Evolutionary conservation across 2,329 filamentous ascomycete species (phyloP).

Genomic region (Tolypocladium capitatum): DNA sequence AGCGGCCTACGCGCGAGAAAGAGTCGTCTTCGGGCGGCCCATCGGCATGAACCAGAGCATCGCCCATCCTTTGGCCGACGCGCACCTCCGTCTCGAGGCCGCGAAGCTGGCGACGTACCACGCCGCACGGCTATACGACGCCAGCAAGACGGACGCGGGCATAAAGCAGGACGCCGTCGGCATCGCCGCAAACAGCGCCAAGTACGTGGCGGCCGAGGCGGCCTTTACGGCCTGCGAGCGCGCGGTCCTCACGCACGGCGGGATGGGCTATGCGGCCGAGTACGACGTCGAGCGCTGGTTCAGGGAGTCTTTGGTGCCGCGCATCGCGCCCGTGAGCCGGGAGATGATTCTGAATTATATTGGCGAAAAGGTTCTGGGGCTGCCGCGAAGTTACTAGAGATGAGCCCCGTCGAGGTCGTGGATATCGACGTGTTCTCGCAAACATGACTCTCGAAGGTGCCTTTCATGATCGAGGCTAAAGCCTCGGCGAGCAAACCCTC

Average conservation of each 20-base stretch:
- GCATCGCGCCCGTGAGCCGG: slow-evolving; percentile 50
- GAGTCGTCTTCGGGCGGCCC: slow-evolving; percentile 50
- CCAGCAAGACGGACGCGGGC: slow-evolving; percentile 32
- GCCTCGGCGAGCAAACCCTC: too few species aligned
- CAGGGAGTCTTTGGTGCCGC: slow-evolving; percentile 49
- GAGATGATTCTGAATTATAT: slow-evolving; percentile 72
- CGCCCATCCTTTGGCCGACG: slow-evolving; percentile 51
- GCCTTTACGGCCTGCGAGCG: slow-evolving; percentile 50
- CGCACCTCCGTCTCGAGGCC: slow-evolving; percentile 52
- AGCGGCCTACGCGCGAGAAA: slow-evolving; percentile 50
- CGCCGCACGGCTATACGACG: slow-evolving; percentile 49
- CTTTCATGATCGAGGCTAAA: too few species aligned
- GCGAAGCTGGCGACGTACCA: slow-evolving; percentile 54
- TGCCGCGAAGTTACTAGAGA: slow-evolving; percentile 60
- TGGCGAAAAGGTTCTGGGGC: slow-evolving; percentile 49
- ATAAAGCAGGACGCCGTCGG: slow-evolving; percentile 45
- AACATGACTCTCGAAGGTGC: too few species aligned
- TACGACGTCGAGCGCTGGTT: slow-evolving; percentile 55
- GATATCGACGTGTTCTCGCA: too few species aligned
- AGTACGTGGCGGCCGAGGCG: slow-evolving; percentile 55
- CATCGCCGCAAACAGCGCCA: slow-evolving; percentile 55
- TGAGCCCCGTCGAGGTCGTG: too few species aligned
- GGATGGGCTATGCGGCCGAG: slow-evolving; percentile 52
- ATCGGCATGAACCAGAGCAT: slow-evolving; percentile 56
- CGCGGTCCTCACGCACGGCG: slow-evolving; percentile 44